Evolutionary conservation across 148 eudicot genomes (phyloP).

Genomic region (Oxyria digyna): DNA sequence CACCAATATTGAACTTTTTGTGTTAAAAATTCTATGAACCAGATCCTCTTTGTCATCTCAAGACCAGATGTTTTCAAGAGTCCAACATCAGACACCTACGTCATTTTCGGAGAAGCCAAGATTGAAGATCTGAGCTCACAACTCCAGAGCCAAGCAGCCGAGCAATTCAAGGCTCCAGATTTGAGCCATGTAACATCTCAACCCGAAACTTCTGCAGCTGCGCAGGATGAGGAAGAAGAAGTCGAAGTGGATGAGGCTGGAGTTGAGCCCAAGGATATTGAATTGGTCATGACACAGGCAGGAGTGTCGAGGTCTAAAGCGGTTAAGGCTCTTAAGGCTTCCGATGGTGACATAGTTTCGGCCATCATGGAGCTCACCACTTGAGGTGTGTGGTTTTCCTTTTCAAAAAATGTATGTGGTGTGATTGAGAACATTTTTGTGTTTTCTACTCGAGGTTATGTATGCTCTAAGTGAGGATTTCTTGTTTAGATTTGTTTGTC

Average conservation of each 20-base stretch:
- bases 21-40: slow-evolving; percentile 9
- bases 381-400: slow-evolving; percentile 13
- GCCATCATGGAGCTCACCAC: slow-evolving; percentile 88
- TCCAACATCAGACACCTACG: slow-evolving; percentile 76
- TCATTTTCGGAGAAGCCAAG: slow-evolving; percentile 82
- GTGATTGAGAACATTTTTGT: neutral
- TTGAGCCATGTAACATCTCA: slow-evolving; percentile 44
- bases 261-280: slow-evolving; percentile 70
- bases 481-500: neutral
- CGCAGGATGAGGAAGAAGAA: slow-evolving; percentile 74
- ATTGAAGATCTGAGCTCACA: slow-evolving; percentile 94
- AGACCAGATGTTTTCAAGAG: slow-evolving; percentile 95
- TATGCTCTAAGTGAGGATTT: neutral
- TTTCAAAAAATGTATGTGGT: neutral
- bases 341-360: slow-evolving; percentile 66
- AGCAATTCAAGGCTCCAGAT: slow-evolving; percentile 80
- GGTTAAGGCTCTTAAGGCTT: slow-evolving; percentile 64
- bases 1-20: neutral
- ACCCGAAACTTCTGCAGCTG: slow-evolving; percentile 45
- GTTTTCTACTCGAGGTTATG: neutral
- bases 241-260: slow-evolving; percentile 64
- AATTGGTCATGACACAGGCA: slow-evolving; percentile 81
- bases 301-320: slow-evolving; percentile 66
- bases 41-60: slow-evolving; percentile 79
- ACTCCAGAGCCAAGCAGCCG: slow-evolving; percentile 81